Evolutionary conservation across 371 early-diverging fungal species (phyloP).

Genomic region (Fennellomyces sp.): DNA sequence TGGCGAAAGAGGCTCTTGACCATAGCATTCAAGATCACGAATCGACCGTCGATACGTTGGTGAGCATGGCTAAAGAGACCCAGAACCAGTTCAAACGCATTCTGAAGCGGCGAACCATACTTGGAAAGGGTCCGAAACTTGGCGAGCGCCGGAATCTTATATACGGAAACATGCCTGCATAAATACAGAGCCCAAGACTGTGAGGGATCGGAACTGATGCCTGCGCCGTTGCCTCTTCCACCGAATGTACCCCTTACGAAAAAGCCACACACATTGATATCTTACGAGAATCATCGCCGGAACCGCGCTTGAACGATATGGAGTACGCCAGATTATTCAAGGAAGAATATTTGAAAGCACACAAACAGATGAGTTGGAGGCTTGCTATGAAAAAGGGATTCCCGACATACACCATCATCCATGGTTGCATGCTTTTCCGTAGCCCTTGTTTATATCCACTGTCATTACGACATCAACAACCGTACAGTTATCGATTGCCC

Average conservation of each 20-base stretch:
- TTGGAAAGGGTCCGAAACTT: not conserved
- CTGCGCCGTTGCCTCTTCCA: not conserved
- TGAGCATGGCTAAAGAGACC: not conserved
- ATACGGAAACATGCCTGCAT: not conserved
- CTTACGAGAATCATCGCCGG: not conserved
- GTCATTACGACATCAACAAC: too few relatives aligned
- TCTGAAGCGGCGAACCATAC: not conserved
- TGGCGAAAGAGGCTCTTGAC: not conserved
- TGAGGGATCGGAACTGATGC: not conserved
- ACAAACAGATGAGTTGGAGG: not conserved
- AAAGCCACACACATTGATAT: not conserved
- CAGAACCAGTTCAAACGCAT: not conserved
- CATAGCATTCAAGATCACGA: not conserved
- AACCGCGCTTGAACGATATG: not conserved
- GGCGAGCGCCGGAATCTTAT: not conserved
- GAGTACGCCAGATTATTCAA: not conserved
- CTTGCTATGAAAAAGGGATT: conserved; percentile 5
- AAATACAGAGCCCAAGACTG: not conserved
- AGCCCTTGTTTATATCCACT: too few relatives aligned
- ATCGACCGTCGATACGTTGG: not conserved
- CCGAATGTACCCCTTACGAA: not conserved
- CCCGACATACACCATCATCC: too few relatives aligned
- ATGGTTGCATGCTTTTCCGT: too few relatives aligned
- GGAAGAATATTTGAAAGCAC: not conserved
- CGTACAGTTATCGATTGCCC: too few relatives aligned